These are phyloP conservation scores for Euphorbia pulcherrima DNA, from an alignment of 345 rosid species.

Conservation along the genomic window DNA sequence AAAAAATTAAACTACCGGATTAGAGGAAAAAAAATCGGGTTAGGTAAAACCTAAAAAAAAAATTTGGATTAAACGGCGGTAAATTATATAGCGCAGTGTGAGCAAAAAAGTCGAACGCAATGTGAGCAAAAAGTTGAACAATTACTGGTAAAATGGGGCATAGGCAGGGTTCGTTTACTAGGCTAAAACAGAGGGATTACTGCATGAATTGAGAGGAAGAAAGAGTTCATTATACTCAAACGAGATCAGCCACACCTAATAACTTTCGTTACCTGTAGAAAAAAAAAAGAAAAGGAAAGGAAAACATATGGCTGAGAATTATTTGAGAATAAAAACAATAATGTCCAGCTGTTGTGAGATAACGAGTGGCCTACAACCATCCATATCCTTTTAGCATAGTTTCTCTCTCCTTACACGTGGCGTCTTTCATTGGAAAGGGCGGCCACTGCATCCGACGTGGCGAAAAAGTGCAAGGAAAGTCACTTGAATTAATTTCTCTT, in stretches of 20 bases:
- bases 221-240: background rate
- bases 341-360: background rate
- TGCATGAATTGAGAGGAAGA: too few relatives aligned
- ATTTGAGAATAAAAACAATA: background rate
- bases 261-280: background rate
- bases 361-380: constrained; percentile 26
- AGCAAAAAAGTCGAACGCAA: too few relatives aligned
- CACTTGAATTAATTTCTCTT: constrained; percentile 5
- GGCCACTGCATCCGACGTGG: constrained; percentile 44
- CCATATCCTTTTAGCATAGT: constrained; percentile 13
- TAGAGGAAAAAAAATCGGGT: too few relatives aligned
- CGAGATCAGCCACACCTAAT: background rate
- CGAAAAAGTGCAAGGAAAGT: constrained; percentile 38
- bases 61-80: too few relatives aligned
- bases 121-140: too few relatives aligned
- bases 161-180: too few relatives aligned
- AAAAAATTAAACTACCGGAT: too few relatives aligned
- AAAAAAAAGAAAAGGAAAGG: background rate
- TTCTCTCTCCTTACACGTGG: constrained; percentile 31
- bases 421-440: constrained; percentile 11
- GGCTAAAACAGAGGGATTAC: too few relatives aligned
- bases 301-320: constrained; percentile 20
- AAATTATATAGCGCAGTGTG: too few relatives aligned
- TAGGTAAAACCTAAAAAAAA: too few relatives aligned
- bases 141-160: too few relatives aligned